These are phyloP conservation scores for Nitzschia putrida DNA, from an alignment of 108 stramenopile genomes.

Conservation along the genomic window DNA sequence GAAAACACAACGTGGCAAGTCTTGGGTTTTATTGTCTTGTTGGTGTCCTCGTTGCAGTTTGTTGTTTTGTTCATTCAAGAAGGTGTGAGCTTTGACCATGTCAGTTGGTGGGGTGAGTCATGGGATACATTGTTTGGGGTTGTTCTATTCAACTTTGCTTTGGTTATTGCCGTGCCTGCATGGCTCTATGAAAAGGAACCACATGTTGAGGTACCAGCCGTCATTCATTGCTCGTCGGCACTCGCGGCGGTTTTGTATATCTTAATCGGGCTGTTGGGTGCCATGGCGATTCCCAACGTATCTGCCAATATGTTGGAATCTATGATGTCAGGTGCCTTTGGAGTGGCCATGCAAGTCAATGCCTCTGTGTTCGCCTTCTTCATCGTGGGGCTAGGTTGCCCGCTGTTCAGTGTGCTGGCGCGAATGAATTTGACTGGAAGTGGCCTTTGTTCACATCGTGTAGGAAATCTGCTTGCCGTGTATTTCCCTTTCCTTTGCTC, in stretches of 20 bases:
- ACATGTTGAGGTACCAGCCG: conserved; percentile 43
- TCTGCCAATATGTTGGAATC: conserved; percentile 64
- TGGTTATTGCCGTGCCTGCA: conserved; percentile 72
- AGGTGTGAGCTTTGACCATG: conserved; percentile 37
- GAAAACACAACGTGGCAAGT: conserved; percentile 63
- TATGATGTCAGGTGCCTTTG: conserved; percentile 67
- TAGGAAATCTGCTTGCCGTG: conserved; percentile 53
- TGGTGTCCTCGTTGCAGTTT: conserved; percentile 43
- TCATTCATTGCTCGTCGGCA: conserved; percentile 46
- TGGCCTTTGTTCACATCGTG: conserved; percentile 27
- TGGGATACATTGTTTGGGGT: conserved; percentile 65
- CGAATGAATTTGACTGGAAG: conserved; percentile 57
- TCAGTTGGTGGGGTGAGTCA: conserved; percentile 48
- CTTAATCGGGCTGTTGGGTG: conserved; percentile 61
- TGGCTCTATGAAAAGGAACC: conserved; percentile 77
- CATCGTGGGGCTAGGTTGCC: conserved; percentile 76
- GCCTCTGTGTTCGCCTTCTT: conserved; percentile 65
- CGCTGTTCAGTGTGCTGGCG: conserved; percentile 64
- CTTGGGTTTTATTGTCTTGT: conserved; percentile 49
- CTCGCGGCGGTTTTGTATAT: conserved; percentile 53
- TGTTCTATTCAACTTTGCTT: conserved; percentile 71
- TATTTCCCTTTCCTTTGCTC: conserved; percentile 58
- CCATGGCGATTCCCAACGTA: conserved; percentile 57
- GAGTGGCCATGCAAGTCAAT: conserved; percentile 46
- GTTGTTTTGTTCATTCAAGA: conserved; percentile 25